phyloP scores from a whole-genome alignment of 495 filamentous ascomycete species.

The Chaetomium cochliodes region DNA sequence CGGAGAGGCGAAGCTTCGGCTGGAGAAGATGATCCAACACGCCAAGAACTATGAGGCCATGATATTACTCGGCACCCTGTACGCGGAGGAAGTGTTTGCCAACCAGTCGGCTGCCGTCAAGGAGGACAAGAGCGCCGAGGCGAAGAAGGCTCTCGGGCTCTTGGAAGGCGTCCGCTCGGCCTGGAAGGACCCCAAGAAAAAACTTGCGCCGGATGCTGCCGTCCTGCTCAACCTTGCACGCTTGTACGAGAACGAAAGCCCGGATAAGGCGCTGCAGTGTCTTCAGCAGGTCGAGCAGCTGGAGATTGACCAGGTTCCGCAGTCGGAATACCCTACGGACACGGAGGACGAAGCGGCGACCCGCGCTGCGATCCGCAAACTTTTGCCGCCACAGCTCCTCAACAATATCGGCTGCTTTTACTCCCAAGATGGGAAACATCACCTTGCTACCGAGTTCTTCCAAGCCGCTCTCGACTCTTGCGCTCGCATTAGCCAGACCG shows the following conservation, averaged over 20 bases:
- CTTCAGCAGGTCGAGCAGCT: slow-evolving; percentile 85
- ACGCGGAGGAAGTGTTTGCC: slow-evolving; percentile 89
- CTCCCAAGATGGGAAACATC: slow-evolving; percentile 79
- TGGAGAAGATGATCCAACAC: slow-evolving; percentile 89
- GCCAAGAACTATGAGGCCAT: slow-evolving; percentile 86
- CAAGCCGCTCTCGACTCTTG: slow-evolving; percentile 86
- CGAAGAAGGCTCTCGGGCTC: slow-evolving; percentile 76
- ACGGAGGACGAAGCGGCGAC: slow-evolving; percentile 58
- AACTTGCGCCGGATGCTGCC: slow-evolving; percentile 71
- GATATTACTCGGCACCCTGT: slow-evolving; percentile 81
- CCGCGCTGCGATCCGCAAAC: slow-evolving; percentile 62
- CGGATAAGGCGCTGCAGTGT: slow-evolving; percentile 89
- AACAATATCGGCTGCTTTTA: slow-evolving; percentile 98
- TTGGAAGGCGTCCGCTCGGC: slow-evolving; percentile 80
- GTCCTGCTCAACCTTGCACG: slow-evolving; percentile 91
- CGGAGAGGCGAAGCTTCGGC: slow-evolving; percentile 85
- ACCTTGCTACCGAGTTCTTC: slow-evolving; percentile 79
- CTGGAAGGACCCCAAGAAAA: slow-evolving; percentile 87
- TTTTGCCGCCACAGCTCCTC: slow-evolving; percentile 82
- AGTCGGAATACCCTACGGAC: slow-evolving; percentile 65
- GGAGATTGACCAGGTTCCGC: slow-evolving; percentile 69
- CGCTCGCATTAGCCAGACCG: slow-evolving; percentile 66
- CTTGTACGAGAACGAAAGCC: slow-evolving; percentile 79
- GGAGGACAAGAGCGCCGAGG: slow-evolving; percentile 81
- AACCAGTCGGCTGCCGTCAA: slow-evolving; percentile 68